Conservation (phyloP, 805 yeast species). For the Candida berthetii region DNA sequence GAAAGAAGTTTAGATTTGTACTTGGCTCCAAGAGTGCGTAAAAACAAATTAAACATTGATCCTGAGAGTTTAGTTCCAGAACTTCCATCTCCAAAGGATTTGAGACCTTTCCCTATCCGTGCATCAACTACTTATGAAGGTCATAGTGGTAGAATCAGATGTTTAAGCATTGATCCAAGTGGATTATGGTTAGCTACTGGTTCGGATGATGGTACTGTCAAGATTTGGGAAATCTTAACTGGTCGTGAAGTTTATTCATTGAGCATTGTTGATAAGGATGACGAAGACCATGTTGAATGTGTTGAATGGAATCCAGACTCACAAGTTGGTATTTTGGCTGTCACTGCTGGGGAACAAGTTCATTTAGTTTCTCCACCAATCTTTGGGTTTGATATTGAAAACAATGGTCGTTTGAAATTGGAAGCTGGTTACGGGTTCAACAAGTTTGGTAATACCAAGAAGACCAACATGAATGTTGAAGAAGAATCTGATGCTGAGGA, state of each 20-base stretch:
- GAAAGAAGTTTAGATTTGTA: constrained; percentile 93
- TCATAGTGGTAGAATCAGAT: constrained; percentile 76
- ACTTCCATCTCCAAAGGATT: constrained; percentile 92
- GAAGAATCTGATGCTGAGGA: constrained; percentile 34
- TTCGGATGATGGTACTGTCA: constrained; percentile 91
- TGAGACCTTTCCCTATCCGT: constrained; percentile 93
- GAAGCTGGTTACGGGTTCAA: constrained; percentile 92
- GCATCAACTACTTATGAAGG: constrained; percentile 83
- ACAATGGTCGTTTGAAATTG: constrained; percentile 66
- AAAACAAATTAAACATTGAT: constrained; percentile 84
- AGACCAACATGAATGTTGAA: constrained; percentile 31
- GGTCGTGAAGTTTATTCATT: constrained; percentile 86
- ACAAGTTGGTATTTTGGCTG: constrained; percentile 72
- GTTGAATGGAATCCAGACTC: constrained; percentile 88
- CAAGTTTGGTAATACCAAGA: constrained; percentile 48
- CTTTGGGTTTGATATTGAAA: constrained; percentile 84
- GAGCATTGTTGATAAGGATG: constrained; percentile 33
- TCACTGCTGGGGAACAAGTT: constrained; percentile 75
- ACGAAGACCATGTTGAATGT: constrained; percentile 75
- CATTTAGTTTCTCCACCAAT: constrained; percentile 84
- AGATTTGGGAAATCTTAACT: constrained; percentile 94
- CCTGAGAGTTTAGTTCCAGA: constrained; percentile 96
- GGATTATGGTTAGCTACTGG: constrained; percentile 98
- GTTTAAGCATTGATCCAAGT: constrained; percentile 77
- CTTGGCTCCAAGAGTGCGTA: constrained; percentile 93